Evolutionary conservation across 2,329 filamentous ascomycete genomes (phyloP).

Genomic region (Cyclaneusma minus): DNA sequence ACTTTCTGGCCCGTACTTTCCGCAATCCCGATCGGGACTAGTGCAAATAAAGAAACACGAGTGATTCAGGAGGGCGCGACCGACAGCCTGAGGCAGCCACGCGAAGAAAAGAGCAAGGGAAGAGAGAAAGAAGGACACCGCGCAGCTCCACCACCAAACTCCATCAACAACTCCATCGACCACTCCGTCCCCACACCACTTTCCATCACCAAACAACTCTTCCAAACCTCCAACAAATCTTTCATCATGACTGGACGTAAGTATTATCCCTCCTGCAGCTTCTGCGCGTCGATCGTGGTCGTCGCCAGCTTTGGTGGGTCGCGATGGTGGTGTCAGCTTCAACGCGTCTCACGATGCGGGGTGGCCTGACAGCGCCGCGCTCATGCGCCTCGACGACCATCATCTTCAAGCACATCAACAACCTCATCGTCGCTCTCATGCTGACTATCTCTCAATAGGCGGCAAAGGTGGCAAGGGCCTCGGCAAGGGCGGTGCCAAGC

Average conservation of each 20-base stretch:
- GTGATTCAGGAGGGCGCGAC: too few relatives aligned
- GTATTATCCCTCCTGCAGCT: slow-evolving; percentile 21
- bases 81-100: too few relatives aligned
- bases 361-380: slow-evolving; percentile 6
- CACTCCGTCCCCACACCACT: slow-evolving; percentile 14
- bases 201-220: slow-evolving; percentile 19
- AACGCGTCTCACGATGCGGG: slow-evolving; percentile 16
- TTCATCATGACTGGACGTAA: slow-evolving; percentile 61
- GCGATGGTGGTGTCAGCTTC: slow-evolving; percentile 9
- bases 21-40: too few relatives aligned
- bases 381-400: slow-evolving; percentile 6
- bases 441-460: slow-evolving; percentile 32
- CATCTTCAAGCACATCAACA: slow-evolving; percentile 8
- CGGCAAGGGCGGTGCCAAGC: slow-evolving; percentile 97
- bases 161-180: slow-evolving; percentile 12
- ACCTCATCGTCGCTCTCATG: slow-evolving; percentile 3
- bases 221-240: slow-evolving; percentile 11
- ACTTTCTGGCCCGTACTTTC: too few relatives aligned
- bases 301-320: slow-evolving; percentile 10
- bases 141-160: too few relatives aligned
- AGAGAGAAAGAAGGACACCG: too few relatives aligned
- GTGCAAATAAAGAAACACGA: too few relatives aligned
- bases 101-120: too few relatives aligned
- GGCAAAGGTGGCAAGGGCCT: slow-evolving; percentile 96
- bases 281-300: slow-evolving; percentile 7